Evolutionary conservation across 306 rosid genomes (phyloP), one percentile per base, ranked within the genome.

Genomic region (Pyrus communis): DNA sequence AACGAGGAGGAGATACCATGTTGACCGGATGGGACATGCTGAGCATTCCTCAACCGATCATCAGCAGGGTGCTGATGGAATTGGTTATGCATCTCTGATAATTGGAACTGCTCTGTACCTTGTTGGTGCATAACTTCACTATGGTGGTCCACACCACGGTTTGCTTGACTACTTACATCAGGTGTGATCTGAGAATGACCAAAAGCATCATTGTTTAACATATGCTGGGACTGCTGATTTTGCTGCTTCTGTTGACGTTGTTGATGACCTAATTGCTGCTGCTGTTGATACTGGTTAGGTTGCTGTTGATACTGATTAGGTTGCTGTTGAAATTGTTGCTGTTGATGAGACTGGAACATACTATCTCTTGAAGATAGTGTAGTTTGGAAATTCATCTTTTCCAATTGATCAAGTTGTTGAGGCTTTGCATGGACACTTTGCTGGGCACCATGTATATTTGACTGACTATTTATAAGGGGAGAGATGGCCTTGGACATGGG

Each of bases 341-440:
- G 88, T 15, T 80, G 89, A 68, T 89, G 97, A 85, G 95, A 76
- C 79, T 85, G 91, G 74, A 85, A 78, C 74, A 80, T 75, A 75
- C 75, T 81, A 55, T 89, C 96, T 83, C 91, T 88, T 38, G 92
- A 77, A 85, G 97, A 77, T 67, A 87, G 35, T 49, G 91, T 71
- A 81, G 90, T 71, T 70, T 89, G 96, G 66, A 87, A 89, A 87
- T 86, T 87, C 86, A 92, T 88, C 89, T 92, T 92, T 59, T 91
- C 97, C 33, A 86, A 82, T 17, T 87, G 93, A 81, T 87, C 93
- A 62, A 82, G 76, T 77, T 85, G 75, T 77, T 87, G 90, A 66
- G 97, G 79, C 83, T 88, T 93, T 30, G 73, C 69, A 73, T 88
- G 92, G 69, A 89, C 77, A 77, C 86, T 78, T 85, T 90, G 97